Conservation (phyloP, 306 rosid genomes). For the Ormosia emarginata region DNA sequence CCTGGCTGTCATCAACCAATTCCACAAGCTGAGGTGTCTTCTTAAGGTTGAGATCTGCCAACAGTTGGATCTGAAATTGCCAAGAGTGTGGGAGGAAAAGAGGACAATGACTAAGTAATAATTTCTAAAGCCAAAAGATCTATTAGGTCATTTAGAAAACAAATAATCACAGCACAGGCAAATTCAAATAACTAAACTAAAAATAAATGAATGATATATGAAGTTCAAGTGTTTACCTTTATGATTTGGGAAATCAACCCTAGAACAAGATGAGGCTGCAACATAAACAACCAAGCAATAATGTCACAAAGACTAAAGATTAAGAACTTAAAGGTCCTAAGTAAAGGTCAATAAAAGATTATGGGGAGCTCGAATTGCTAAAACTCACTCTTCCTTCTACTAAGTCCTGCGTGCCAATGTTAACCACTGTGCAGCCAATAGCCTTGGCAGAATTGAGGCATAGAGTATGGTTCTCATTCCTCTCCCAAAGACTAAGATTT, state of each 20-base stretch:
- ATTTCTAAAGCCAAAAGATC: slow-evolving; percentile 13
- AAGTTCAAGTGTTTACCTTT: slow-evolving; percentile 63
- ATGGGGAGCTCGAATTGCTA: neutral
- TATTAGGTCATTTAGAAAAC: neutral
- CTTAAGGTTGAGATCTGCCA: slow-evolving; percentile 94
- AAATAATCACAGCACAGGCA: neutral
- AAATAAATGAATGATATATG: neutral
- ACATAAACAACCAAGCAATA: slow-evolving; percentile 23
- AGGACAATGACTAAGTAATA: slow-evolving; percentile 10
- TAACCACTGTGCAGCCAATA: slow-evolving; percentile 96
- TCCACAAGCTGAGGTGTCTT: slow-evolving; percentile 98
- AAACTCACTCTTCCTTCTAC: slow-evolving; percentile 91
- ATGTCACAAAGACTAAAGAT: slow-evolving; percentile 12
- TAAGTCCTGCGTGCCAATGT: slow-evolving; percentile 89
- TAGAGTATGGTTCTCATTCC: slow-evolving; percentile 93
- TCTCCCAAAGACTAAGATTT: slow-evolving; percentile 80
- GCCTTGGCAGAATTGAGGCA: slow-evolving; percentile 99
- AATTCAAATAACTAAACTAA: slow-evolving; percentile 11
- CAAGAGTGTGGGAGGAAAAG: slow-evolving; percentile 17
- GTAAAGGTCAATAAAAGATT: neutral
- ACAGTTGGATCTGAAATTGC: slow-evolving; percentile 77
- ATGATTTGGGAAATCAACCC: slow-evolving; percentile 96
- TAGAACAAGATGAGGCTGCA: slow-evolving; percentile 92
- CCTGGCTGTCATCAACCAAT: slow-evolving; percentile 81
- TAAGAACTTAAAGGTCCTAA: neutral